These are phyloP conservation scores for Saccharomycopsis sp. DNA, from an alignment of 805 yeast genomes.

Conservation along the genomic window DNA sequence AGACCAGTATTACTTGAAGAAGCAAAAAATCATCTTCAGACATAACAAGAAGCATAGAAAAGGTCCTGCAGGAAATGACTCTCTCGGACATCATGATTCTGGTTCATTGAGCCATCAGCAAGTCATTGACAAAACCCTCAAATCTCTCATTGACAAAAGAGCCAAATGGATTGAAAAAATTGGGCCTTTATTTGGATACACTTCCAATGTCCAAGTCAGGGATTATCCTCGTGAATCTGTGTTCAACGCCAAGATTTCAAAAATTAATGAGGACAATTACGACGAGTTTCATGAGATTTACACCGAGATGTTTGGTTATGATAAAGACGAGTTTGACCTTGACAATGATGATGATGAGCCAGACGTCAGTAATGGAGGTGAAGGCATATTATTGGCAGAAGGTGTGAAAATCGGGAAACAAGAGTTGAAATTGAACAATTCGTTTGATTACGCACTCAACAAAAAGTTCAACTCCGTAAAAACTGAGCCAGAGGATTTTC, in stretches of 20 bases:
- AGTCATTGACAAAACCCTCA: constrained; percentile 69
- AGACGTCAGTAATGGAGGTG: constrained; percentile 5
- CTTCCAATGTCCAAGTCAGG: constrained; percentile 49
- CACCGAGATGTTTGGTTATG: constrained; percentile 22
- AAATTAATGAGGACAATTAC: constrained; percentile 18
- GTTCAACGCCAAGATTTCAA: constrained; percentile 32
- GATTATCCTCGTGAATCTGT: constrained; percentile 60
- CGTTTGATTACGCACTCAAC: constrained; percentile 1
- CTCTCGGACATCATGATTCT: constrained; percentile 24
- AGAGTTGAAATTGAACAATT: constrained; percentile 14
- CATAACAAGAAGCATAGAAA: constrained; percentile 46
- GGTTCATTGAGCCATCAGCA: constrained; percentile 39
- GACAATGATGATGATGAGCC: constrained; percentile 28
- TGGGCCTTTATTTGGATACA: constrained; percentile 71
- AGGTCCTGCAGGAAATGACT: constrained; percentile 23
- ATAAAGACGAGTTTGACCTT: constrained; percentile 25
- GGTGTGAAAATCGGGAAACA: constrained; percentile 15
- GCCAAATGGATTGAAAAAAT: constrained; percentile 81
- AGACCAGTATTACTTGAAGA: constrained; percentile 82
- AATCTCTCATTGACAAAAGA: constrained; percentile 77
- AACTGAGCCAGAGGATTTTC: too few species aligned
- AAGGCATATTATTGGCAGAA: constrained; percentile 21
- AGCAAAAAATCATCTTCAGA: constrained; percentile 67
- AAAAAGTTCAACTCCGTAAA: constrained; percentile 7
- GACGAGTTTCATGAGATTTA: constrained; percentile 20